A percentile compares a stretch with the other conserved stretches of the same genome.
phyloP scores from a whole-genome alignment of 1,284 basidiomycete species.

The Ganoderma lingzhi region DNA sequence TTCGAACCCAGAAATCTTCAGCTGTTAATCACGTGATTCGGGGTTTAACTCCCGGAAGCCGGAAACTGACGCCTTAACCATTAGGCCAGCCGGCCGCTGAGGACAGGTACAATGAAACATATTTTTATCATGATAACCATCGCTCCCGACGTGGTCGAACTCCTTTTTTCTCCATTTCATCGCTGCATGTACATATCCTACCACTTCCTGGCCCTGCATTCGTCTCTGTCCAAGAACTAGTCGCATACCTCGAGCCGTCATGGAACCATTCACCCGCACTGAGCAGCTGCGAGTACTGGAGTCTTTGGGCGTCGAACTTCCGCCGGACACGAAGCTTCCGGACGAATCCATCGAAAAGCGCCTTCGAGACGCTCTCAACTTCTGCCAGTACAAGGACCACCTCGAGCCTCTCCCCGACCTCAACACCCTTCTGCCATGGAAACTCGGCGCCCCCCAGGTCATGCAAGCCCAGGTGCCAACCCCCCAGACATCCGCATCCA shows the following conservation, averaged over 20 bases:
- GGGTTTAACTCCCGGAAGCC: constrained; percentile 30
- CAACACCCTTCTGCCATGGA: background rate
- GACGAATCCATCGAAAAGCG: constrained; percentile 39
- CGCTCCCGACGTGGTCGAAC: background rate
- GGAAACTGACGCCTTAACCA: constrained; percentile 52
- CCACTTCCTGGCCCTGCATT: too few relatives aligned
- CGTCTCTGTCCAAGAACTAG: background rate
- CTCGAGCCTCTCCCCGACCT: constrained; percentile 4
- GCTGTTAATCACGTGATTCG: constrained; percentile 44
- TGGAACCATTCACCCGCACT: constrained; percentile 19
- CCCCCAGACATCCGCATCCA: background rate
- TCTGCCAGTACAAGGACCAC: constrained; percentile 7
- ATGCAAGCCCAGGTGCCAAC: background rate
- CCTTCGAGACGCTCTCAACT: constrained; percentile 38
- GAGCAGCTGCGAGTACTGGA: constrained; percentile 23
- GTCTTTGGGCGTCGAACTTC: constrained; percentile 39
- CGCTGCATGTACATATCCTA: background rate
- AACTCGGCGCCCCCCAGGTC: background rate
- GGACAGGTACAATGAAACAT: background rate
- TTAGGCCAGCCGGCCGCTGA: constrained; percentile 43
- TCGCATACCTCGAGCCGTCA: background rate
- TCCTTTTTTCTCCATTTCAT: background rate
- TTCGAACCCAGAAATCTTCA: constrained; percentile 65
- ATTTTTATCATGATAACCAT: background rate
- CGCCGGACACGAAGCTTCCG: constrained; percentile 37